These are phyloP conservation scores for Aspergillus kassunensis DNA, from an alignment of 495 filamentous ascomycete genomes.

Conservation along the genomic window DNA sequence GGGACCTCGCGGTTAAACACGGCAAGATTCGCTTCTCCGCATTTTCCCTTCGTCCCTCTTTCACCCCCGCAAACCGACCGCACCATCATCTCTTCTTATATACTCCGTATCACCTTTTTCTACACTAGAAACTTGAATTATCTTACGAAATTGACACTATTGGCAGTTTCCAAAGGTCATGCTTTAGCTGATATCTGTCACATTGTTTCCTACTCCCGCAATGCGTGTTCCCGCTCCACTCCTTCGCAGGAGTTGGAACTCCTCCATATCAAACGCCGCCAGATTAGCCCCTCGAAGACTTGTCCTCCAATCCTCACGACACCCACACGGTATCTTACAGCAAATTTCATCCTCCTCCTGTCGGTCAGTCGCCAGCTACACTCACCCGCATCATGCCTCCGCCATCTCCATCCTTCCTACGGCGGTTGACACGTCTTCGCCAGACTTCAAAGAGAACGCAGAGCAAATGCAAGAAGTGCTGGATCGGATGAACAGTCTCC, in stretches of 20 bases:
- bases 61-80: constrained; percentile 4
- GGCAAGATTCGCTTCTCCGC: constrained; percentile 43
- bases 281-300: constrained; percentile 3
- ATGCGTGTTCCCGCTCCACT: constrained; percentile 10
- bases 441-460: constrained; percentile 79
- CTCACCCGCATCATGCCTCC: constrained; percentile 61
- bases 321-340: not conserved
- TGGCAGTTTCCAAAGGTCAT: not conserved
- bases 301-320: not conserved
- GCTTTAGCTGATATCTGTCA: not conserved
- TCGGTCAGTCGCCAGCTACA: constrained; percentile 42
- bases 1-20: constrained; percentile 33
- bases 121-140: not conserved
- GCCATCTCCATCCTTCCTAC: constrained; percentile 77
- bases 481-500: constrained; percentile 60
- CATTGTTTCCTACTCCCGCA: not conserved
- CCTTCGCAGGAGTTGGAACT: constrained; percentile 8
- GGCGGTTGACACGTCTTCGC: constrained; percentile 68
- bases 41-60: constrained; percentile 15
- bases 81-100: not conserved
- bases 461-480: constrained; percentile 71
- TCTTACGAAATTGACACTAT: not conserved
- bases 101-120: not conserved
- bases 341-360: not conserved
- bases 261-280: not conserved